phyloP scores from a whole-genome alignment of 2,329 filamentous ascomycete genomes.

The Colletotrichum agaves region DNA sequence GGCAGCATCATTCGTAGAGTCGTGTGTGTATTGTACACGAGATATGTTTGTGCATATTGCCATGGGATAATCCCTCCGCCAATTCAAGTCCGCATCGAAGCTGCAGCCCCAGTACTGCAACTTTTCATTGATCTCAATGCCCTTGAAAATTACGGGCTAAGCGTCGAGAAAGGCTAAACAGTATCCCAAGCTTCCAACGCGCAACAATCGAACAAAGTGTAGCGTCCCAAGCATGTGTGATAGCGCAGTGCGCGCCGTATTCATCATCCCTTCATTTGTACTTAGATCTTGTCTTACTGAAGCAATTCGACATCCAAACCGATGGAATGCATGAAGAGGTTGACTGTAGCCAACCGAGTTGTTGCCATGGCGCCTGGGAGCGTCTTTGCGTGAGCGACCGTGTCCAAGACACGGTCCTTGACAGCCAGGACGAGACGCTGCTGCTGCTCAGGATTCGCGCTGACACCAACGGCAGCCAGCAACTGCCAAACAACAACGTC shows the following conservation, averaged over 20 bases:
- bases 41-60: conserved; percentile 37
- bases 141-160: conserved; percentile 31
- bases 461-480: conserved; percentile 92
- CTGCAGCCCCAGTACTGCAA: conserved; percentile 33
- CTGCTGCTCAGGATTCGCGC: conserved; percentile 93
- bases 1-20: conserved; percentile 19
- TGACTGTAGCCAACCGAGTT: conserved; percentile 89
- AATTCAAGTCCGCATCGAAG: conserved; percentile 16
- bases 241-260: conserved; percentile 1
- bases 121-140: conserved; percentile 20
- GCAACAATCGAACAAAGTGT: conserved; percentile 21
- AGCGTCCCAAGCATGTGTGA: conserved; percentile 7
- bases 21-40: conserved; percentile 33
- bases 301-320: conserved; percentile 92
- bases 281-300: conserved; percentile 44
- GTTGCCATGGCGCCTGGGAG: conserved; percentile 87
- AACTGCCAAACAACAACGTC: conserved; percentile 99
- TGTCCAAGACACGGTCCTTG: conserved; percentile 98
- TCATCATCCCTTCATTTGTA: conserved; percentile 6
- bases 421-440: conserved; percentile 93
- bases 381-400: conserved; percentile 87
- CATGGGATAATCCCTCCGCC: conserved; percentile 12
- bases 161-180: conserved; percentile 7
- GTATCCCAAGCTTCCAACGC: conserved; percentile 25
- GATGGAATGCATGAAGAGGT: conserved; percentile 98